Percentiles rank a stretch among this genome's conserved stretches.
phyloP scores from a whole-genome alignment of 345 rosid genomes.

The Noccaea bulbosa region DNA sequence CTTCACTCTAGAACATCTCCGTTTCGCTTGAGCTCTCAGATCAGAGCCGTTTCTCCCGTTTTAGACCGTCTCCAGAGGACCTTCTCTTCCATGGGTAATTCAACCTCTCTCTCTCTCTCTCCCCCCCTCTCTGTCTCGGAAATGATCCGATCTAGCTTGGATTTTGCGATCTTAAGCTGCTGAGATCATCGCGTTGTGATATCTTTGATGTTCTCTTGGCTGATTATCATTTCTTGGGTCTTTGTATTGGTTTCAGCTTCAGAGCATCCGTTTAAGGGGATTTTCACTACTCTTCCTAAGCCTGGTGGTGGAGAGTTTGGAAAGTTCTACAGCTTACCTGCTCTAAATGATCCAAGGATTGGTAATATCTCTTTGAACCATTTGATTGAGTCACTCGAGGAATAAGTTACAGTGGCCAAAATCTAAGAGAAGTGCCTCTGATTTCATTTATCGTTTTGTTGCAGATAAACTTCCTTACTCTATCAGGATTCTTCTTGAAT shows the following conservation, averaged over 20 bases:
- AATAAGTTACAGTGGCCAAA: slow-evolving; percentile 41
- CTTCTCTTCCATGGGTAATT: slow-evolving; percentile 83
- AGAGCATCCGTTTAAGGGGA: slow-evolving; percentile 77
- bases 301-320: slow-evolving; percentile 97
- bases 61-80: slow-evolving; percentile 66
- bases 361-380: slow-evolving; percentile 49
- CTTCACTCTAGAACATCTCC: slow-evolving; percentile 63
- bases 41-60: slow-evolving; percentile 62
- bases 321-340: slow-evolving; percentile 89
- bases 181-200: neutral
- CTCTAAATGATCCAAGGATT: slow-evolving; percentile 91
- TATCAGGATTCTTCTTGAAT: slow-evolving; percentile 77
- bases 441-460: slow-evolving; percentile 31
- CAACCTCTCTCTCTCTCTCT: neutral
- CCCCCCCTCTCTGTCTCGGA: neutral
- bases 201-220: neutral
- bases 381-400: neutral
- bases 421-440: slow-evolving; percentile 53
- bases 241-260: slow-evolving; percentile 59
- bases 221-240: neutral
- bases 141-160: slow-evolving; percentile 22
- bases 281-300: slow-evolving; percentile 77
- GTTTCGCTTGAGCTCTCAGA: slow-evolving; percentile 58
- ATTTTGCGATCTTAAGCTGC: neutral
- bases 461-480: slow-evolving; percentile 79